phyloP scores from a whole-genome alignment of 2,329 filamentous ascomycete species.

The Grosmannia clavigera region DNA sequence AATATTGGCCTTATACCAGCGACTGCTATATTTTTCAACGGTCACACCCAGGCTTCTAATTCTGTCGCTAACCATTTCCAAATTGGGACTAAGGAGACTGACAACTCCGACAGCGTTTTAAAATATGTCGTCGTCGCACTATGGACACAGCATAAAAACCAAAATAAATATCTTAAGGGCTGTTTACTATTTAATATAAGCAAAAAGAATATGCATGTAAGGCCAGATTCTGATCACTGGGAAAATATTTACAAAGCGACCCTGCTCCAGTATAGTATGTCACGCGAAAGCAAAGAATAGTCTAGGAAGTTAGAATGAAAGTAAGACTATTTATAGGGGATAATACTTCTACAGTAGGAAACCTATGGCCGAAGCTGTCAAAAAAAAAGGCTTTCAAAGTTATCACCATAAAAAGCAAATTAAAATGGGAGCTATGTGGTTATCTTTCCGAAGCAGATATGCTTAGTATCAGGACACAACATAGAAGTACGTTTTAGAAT shows the following conservation, averaged over 20 bases:
- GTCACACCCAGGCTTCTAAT: conserved; percentile 12
- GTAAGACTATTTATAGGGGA: too few relatives aligned
- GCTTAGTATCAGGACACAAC: background rate
- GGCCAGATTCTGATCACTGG: too few relatives aligned
- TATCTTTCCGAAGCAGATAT: background rate
- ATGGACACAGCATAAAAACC: background rate
- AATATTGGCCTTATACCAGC: background rate
- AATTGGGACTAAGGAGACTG: conserved; percentile 13
- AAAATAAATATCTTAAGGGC: too few relatives aligned
- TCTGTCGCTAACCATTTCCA: conserved; percentile 22
- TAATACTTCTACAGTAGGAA: too few relatives aligned
- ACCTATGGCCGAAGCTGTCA: background rate
- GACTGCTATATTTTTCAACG: background rate
- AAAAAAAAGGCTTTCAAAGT: background rate
- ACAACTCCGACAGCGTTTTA: conserved; percentile 3
- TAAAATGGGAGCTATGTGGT: background rate
- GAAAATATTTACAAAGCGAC: too few relatives aligned
- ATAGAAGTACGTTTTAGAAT: background rate
- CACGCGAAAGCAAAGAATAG: too few relatives aligned
- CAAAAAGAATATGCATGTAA: background rate
- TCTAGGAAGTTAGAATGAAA: too few relatives aligned
- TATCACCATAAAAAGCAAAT: too few relatives aligned
- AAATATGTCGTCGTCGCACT: background rate
- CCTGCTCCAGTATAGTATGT: too few relatives aligned
- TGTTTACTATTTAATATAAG: too few relatives aligned